These are phyloP conservation scores for Tanacetum coccineum DNA, from an alignment of 129 eudicot genomes.

Conservation along the genomic window DNA sequence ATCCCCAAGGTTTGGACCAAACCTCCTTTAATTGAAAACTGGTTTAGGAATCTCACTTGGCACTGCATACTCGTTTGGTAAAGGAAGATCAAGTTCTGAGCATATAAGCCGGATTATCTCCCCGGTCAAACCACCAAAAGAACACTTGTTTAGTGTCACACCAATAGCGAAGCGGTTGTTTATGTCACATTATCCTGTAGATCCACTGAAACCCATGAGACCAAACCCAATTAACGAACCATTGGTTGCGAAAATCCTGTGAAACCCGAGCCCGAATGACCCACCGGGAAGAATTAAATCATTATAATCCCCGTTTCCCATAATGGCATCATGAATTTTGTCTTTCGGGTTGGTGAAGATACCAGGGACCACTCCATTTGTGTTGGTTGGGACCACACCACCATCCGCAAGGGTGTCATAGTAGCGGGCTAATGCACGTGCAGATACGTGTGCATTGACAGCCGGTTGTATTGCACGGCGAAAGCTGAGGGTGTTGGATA, in stretches of 20 bases:
- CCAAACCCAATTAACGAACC: slow-evolving; percentile 63
- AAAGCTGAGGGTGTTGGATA: slow-evolving; percentile 60
- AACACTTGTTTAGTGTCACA: slow-evolving; percentile 70
- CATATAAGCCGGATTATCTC: slow-evolving; percentile 60
- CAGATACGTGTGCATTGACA: slow-evolving; percentile 85
- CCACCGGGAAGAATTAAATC: slow-evolving; percentile 42
- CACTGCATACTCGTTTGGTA: slow-evolving; percentile 45
- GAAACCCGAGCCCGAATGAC: slow-evolving; percentile 65
- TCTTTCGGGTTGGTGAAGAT: slow-evolving; percentile 27
- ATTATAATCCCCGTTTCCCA: slow-evolving; percentile 73
- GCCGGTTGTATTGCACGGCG: slow-evolving; percentile 96
- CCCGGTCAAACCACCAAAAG: slow-evolving; percentile 58
- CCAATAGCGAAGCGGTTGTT: slow-evolving; percentile 65
- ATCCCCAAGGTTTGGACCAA: slow-evolving; percentile 1
- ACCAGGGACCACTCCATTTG: too few relatives aligned
- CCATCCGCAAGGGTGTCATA: slow-evolving; percentile 74
- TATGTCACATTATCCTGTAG: slow-evolving; percentile 67
- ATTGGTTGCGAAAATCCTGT: slow-evolving; percentile 41
- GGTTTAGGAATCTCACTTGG: slow-evolving; percentile 38
- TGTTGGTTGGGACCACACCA: slow-evolving; percentile 55
- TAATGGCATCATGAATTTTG: slow-evolving; percentile 55
- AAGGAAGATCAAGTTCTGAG: slow-evolving; percentile 61
- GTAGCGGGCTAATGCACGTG: slow-evolving; percentile 43
- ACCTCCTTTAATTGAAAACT: slow-evolving; percentile 37
- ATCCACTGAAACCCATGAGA: slow-evolving; percentile 85